Conservation (phyloP, 106 monocot genomes). For the Triglochin maritima region DNA sequence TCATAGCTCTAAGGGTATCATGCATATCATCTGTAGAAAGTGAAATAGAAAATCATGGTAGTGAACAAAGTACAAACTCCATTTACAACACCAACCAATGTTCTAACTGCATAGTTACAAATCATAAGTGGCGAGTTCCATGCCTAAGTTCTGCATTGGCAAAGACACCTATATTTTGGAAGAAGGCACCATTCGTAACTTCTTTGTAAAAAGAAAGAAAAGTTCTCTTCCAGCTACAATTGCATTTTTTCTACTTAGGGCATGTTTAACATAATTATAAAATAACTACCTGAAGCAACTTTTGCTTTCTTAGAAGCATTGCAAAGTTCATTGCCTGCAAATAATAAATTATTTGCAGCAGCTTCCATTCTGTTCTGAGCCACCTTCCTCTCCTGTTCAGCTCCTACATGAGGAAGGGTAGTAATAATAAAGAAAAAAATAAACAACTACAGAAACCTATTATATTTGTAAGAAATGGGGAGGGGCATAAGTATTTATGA, state of each 20-base stretch:
- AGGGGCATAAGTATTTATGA: neutral
- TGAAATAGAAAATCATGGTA: neutral
- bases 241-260: neutral
- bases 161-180: neutral
- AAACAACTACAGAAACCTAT: neutral
- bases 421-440: neutral
- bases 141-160: neutral
- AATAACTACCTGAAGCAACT: slow-evolving; percentile 56
- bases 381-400: slow-evolving; percentile 77
- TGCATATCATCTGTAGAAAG: slow-evolving; percentile 75
- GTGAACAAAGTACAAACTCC: neutral
- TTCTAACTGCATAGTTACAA: no score
- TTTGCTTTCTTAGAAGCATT: slow-evolving; percentile 57
- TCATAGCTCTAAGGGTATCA: slow-evolving; percentile 37
- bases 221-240: neutral
- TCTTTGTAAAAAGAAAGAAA: neutral
- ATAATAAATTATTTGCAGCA: slow-evolving; percentile 55
- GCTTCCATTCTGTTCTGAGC: slow-evolving; percentile 64
- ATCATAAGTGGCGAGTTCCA: no score
- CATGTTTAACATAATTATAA: neutral
- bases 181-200: neutral
- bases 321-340: slow-evolving; percentile 58
- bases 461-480: neutral
- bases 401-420: slow-evolving; percentile 33
- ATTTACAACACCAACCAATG: neutral